These are phyloP conservation scores for Botryotinia calthae DNA, from an alignment of 2,329 filamentous ascomycete genomes.

Conservation along the genomic window DNA sequence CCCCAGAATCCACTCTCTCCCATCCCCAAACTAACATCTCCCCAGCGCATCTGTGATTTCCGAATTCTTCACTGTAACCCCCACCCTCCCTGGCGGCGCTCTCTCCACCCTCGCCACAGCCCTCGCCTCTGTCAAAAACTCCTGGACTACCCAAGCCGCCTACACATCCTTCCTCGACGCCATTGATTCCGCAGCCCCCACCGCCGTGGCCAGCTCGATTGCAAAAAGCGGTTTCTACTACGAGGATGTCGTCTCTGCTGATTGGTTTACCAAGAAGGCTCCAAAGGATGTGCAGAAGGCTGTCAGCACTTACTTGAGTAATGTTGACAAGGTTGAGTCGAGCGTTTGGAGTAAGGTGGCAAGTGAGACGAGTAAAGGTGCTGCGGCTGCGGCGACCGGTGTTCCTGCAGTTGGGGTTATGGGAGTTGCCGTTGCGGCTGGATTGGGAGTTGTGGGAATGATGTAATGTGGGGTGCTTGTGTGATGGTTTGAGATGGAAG, in stretches of 20 bases:
- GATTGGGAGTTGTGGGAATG: constrained; percentile 12
- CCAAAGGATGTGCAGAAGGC: constrained; percentile 26
- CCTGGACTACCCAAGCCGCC: not conserved
- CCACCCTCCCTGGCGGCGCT: constrained; percentile 24
- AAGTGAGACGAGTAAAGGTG: constrained; percentile 24
- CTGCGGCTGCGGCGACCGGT: constrained; percentile 20
- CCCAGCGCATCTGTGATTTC: constrained; percentile 29
- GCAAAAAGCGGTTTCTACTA: constrained; percentile 23
- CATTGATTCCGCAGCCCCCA: constrained; percentile 29
- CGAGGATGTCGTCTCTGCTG: constrained; percentile 20
- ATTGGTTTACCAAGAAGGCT: constrained; percentile 32
- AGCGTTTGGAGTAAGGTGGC: constrained; percentile 28
- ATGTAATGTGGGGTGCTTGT: constrained; percentile 8
- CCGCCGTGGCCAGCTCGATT: constrained; percentile 19
- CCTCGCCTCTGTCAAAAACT: not conserved
- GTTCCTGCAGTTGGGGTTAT: constrained; percentile 18
- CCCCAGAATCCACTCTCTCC: not conserved
- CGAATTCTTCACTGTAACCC: constrained; percentile 26
- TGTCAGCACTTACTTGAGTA: constrained; percentile 23
- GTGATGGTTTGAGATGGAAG: not conserved
- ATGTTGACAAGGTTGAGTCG: not conserved
- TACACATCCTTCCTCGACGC: constrained; percentile 8
- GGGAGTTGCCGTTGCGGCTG: constrained; percentile 21
- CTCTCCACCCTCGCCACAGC: constrained; percentile 30
- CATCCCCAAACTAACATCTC: not conserved